Percentiles rank a stretch among this genome's conserved stretches.
These are phyloP conservation scores for Geotrichum candidum DNA, from an alignment of 1,139 yeast genomes.

Conservation along the genomic window DNA sequence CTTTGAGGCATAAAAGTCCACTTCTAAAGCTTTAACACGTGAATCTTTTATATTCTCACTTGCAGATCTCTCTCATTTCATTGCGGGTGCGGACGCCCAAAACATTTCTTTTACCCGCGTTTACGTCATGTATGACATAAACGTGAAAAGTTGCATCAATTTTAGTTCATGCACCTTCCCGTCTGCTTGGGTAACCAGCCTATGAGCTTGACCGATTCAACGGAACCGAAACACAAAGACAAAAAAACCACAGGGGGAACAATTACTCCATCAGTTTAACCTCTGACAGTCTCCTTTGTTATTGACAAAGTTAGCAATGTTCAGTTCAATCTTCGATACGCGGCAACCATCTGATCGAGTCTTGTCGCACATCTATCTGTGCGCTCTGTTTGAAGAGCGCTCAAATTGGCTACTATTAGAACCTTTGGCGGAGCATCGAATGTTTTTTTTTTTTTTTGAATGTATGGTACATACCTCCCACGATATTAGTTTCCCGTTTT, in stretches of 20 bases:
- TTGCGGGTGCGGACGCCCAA: neutral
- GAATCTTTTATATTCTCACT: neutral
- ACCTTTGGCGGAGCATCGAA: no score
- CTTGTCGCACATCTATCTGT: neutral
- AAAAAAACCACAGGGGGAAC: neutral
- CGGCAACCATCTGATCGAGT: neutral
- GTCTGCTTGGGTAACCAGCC: neutral
- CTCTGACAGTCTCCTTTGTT: neutral
- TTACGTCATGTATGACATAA: neutral
- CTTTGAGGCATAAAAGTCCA: neutral
- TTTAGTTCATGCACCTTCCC: neutral
- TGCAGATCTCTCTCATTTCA: neutral
- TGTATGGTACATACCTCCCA: no score
- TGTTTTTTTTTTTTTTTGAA: no score
- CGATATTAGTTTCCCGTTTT: neutral
- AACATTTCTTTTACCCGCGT: neutral
- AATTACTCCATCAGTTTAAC: neutral
- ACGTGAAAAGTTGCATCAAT: neutral
- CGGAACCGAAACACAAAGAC: neutral
- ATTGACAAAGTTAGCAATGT: neutral
- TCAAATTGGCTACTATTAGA: no score
- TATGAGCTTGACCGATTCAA: neutral
- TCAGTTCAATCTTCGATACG: neutral
- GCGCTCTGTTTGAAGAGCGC: neutral
- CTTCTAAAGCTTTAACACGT: neutral